Conservation (phyloP, 2,329 filamentous ascomycete species). For the Coniochaeta pulveracea region DNA sequence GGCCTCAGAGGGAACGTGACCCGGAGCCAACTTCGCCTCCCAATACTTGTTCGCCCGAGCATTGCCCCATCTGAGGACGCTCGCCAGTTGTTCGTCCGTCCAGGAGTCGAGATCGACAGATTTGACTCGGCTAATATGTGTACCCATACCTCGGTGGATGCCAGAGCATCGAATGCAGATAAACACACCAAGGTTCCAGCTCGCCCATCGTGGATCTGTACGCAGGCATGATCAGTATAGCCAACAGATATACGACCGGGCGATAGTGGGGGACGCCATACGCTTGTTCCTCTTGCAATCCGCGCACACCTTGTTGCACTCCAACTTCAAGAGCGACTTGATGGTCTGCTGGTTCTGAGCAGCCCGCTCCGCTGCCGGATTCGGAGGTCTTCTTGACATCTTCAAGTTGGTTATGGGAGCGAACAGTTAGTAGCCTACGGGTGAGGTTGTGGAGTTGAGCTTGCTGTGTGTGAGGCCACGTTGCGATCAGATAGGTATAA, state of each 20-base stretch:
- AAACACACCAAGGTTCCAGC: constrained; percentile 96
- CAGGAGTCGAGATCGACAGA: constrained; percentile 96
- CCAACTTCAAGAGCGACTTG: constrained; percentile 88
- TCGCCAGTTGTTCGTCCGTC: constrained; percentile 96
- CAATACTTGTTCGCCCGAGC: constrained; percentile 96
- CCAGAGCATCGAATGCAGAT: constrained; percentile 97
- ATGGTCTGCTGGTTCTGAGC: constrained; percentile 90
- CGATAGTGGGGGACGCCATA: constrained; percentile 31
- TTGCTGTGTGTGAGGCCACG: too few species aligned
- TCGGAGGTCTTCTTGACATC: constrained; percentile 72
- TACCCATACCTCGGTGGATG: constrained; percentile 97
- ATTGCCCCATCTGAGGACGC: constrained; percentile 92
- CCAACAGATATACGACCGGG: not conserved
- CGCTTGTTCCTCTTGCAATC: constrained; percentile 99
- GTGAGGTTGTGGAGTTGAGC: too few species aligned
- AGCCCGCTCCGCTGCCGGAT: constrained; percentile 74
- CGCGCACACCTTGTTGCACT: constrained; percentile 91
- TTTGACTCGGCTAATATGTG: constrained; percentile 95
- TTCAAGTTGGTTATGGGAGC: not conserved
- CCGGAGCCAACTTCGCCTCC: constrained; percentile 86
- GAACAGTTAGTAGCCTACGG: too few species aligned
- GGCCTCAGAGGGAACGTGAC: constrained; percentile 86
- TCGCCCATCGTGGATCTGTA: constrained; percentile 92
- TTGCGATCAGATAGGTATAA: too few species aligned
- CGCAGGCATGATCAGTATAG: constrained; percentile 2